Conservation (phyloP, 1,284 basidiomycete genomes). For the Cutaneotrichosporon sp. region DNA sequence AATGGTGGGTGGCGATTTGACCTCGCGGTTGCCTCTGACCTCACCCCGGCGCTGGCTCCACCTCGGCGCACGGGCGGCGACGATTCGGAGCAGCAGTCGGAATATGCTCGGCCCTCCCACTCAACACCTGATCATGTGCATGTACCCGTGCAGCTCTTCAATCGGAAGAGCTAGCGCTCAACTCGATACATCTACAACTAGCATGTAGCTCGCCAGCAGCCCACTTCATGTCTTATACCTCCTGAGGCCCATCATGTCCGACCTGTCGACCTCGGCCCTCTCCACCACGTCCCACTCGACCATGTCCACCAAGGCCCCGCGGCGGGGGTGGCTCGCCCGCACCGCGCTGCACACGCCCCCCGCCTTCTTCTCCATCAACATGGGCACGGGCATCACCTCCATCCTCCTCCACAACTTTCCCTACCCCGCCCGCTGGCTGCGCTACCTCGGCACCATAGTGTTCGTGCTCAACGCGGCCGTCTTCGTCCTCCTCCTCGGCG, state of each 20-base stretch:
- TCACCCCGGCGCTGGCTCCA: background rate
- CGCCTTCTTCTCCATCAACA: constrained; percentile 43
- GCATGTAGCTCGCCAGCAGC: too few species aligned
- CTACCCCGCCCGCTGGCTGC: constrained; percentile 53
- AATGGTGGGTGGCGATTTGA: constrained; percentile 8
- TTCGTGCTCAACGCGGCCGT: constrained; percentile 68
- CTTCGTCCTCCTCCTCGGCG: constrained; percentile 61
- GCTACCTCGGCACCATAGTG: constrained; percentile 56
- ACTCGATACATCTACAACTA: too few species aligned
- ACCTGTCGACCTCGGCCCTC: background rate
- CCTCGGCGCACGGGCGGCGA: background rate
- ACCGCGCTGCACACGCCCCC: constrained; percentile 32
- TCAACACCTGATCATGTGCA: too few species aligned
- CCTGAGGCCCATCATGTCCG: background rate
- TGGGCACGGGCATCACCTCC: constrained; percentile 57
- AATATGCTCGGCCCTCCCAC: too few species aligned
- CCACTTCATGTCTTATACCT: too few species aligned
- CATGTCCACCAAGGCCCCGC: background rate
- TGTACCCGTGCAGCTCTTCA: too few species aligned
- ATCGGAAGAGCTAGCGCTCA: too few species aligned
- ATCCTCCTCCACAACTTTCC: constrained; percentile 56
- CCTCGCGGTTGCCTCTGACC: background rate
- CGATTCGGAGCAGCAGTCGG: background rate
- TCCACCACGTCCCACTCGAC: background rate
- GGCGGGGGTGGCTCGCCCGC: background rate